Evolutionary conservation across 2,329 filamentous ascomycete genomes (phyloP).

Genomic region (Eutypa lata): DNA sequence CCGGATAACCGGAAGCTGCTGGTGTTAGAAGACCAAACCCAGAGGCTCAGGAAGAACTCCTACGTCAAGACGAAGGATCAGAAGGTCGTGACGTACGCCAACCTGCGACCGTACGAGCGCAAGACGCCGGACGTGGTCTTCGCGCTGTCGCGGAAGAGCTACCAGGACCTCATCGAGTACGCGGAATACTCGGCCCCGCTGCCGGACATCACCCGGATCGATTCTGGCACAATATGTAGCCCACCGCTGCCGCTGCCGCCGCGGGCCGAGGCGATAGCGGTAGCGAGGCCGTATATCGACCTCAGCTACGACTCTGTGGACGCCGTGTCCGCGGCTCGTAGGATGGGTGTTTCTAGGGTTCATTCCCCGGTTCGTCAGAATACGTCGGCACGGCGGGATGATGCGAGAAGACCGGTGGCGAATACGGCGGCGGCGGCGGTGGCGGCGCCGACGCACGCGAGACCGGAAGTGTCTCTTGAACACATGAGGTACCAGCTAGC

Average conservation of each 20-base stretch:
- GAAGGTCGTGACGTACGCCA: constrained; percentile 6
- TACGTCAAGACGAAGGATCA: constrained; percentile 14
- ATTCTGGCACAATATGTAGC: background rate
- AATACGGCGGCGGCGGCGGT: background rate
- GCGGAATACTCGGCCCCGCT: constrained; percentile 10
- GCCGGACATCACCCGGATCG: background rate
- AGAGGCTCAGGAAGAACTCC: constrained; percentile 12
- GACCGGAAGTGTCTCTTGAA: background rate
- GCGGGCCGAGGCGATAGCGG: background rate
- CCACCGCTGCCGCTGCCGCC: background rate
- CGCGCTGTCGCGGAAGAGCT: constrained; percentile 12
- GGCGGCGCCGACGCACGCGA: background rate
- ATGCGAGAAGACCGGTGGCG: background rate
- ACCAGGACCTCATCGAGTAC: constrained; percentile 17
- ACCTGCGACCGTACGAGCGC: constrained; percentile 11
- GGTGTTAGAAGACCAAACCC: constrained; percentile 7
- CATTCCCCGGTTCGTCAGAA: no score
- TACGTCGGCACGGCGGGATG: no score
- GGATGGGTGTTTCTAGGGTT: no score
- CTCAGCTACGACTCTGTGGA: no score
- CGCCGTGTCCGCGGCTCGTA: no score
- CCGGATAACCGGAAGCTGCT: constrained; percentile 21
- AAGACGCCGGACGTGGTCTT: constrained; percentile 10
- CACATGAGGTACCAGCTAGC: background rate
- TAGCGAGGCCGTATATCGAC: background rate